These are phyloP conservation scores for Alternaria atra DNA, from an alignment of 2,329 filamentous ascomycete genomes.

Conservation along the genomic window DNA sequence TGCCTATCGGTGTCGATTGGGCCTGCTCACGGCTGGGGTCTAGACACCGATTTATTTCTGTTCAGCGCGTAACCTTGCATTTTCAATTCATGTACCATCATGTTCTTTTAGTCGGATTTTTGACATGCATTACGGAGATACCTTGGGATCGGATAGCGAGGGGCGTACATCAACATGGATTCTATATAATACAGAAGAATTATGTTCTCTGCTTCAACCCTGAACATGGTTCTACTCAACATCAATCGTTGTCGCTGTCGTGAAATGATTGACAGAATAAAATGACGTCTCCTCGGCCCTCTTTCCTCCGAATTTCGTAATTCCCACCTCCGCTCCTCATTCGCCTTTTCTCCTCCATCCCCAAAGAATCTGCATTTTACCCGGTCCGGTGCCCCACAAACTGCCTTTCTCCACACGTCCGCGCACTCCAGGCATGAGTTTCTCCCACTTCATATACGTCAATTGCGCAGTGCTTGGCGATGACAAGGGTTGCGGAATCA, in stretches of 20 bases:
- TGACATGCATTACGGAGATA: constrained; percentile 9
- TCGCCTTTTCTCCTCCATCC: neutral
- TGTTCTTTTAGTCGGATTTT: neutral
- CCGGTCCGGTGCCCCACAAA: neutral
- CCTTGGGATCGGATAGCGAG: constrained; percentile 4
- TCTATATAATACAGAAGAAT: neutral
- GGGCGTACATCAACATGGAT: neutral
- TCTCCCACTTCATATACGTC: constrained; percentile 20
- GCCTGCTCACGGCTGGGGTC: neutral
- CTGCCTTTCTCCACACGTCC: neutral
- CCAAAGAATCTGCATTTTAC: neutral
- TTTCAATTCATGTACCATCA: neutral
- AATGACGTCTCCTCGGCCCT: neutral
- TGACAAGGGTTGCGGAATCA: constrained; percentile 3
- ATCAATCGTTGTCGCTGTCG: neutral
- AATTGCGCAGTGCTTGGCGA: constrained; percentile 26
- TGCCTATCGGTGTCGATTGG: neutral
- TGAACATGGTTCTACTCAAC: neutral
- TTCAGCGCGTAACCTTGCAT: neutral
- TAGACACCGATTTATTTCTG: neutral
- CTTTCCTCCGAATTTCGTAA: neutral
- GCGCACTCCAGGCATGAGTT: neutral
- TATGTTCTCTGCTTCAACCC: neutral
- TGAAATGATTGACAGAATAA: neutral
- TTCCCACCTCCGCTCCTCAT: neutral